A percentile compares a stretch with the other conserved stretches of the same genome.
These are phyloP conservation scores for Wickerhamomyces chambardii DNA, from an alignment of 805 yeast genomes.

Conservation along the genomic window DNA sequence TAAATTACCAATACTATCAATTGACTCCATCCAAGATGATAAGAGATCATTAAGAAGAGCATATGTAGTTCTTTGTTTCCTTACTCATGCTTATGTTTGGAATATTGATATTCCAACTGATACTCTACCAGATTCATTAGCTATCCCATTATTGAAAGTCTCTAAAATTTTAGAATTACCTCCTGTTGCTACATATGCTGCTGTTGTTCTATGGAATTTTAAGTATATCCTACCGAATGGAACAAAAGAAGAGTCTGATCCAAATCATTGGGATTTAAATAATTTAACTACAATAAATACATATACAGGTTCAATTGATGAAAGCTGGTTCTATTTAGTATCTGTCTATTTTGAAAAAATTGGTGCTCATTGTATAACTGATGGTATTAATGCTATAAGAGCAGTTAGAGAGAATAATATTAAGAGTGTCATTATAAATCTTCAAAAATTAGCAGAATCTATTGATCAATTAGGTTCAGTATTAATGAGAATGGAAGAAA, in stretches of 20 bases:
- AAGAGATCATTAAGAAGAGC: conserved; percentile 67
- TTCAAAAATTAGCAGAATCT: conserved; percentile 63
- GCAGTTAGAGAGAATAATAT: conserved; percentile 40
- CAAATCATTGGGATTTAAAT: conserved; percentile 38
- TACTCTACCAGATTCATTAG: conserved; percentile 55
- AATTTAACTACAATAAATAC: conserved; percentile 74
- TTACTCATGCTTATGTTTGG: conserved; percentile 91
- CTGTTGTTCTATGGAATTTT: conserved; percentile 85
- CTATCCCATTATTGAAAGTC: conserved; percentile 59
- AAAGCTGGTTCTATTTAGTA: conserved; percentile 88
- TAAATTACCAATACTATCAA: conserved; percentile 45
- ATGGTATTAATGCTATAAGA: conserved; percentile 60
- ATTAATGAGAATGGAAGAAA: conserved; percentile 78
- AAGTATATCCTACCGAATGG: conserved; percentile 42
- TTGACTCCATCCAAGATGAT: conserved; percentile 26
- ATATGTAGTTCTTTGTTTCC: conserved; percentile 66
- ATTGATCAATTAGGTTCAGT: conserved; percentile 69
- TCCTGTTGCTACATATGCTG: conserved; percentile 83
- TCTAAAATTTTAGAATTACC: conserved; percentile 62
- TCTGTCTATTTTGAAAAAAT: conserved; percentile 78
- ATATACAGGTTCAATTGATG: conserved; percentile 86
- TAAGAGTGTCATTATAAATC: conserved; percentile 27
- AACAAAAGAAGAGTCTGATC: conserved; percentile 10
- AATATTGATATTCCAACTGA: conserved; percentile 55
- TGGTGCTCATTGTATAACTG: conserved; percentile 63